Evolutionary conservation across 148 eudicot species (phyloP).

Genomic region (Euryodendron excelsum): DNA sequence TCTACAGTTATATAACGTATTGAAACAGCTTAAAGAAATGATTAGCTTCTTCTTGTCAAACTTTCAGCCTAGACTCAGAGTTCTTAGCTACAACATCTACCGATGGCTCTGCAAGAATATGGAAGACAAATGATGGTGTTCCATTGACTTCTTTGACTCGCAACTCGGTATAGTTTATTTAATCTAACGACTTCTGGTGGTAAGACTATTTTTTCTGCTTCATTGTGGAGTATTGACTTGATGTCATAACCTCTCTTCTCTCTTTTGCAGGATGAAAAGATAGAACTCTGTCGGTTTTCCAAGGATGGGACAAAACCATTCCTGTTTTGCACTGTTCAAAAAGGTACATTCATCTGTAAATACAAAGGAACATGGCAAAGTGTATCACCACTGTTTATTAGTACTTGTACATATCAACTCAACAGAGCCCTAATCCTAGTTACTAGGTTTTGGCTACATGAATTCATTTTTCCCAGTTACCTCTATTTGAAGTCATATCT

Average conservation of each 20-base stretch:
- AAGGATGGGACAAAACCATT: conserved; percentile 97
- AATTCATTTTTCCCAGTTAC: neutral
- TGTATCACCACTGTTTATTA: neutral
- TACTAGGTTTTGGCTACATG: neutral
- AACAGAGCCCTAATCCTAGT: neutral
- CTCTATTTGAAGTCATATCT: neutral
- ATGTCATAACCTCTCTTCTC: conserved; percentile 16
- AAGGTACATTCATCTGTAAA: conserved; percentile 43
- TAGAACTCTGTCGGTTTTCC: conserved; percentile 91
- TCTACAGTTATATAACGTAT: neutral
- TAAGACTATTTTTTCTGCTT: conserved; percentile 9
- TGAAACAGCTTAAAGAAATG: neutral
- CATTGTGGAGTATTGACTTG: conserved; percentile 12
- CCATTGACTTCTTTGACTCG: conserved; percentile 71
- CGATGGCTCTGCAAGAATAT: conserved; percentile 94
- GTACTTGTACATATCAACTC: neutral
- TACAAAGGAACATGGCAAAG: neutral
- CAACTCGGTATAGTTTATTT: conserved; percentile 44
- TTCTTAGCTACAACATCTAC: conserved; percentile 95
- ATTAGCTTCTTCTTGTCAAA: neutral
- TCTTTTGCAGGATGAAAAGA: conserved; percentile 69
- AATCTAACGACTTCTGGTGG: neutral
- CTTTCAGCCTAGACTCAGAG: conserved; percentile 89
- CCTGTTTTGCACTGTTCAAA: conserved; percentile 75
- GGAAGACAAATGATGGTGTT: conserved; percentile 93